Conservation (phyloP, 768 basidiomycete species). For the Leccinum arenicola region DNA sequence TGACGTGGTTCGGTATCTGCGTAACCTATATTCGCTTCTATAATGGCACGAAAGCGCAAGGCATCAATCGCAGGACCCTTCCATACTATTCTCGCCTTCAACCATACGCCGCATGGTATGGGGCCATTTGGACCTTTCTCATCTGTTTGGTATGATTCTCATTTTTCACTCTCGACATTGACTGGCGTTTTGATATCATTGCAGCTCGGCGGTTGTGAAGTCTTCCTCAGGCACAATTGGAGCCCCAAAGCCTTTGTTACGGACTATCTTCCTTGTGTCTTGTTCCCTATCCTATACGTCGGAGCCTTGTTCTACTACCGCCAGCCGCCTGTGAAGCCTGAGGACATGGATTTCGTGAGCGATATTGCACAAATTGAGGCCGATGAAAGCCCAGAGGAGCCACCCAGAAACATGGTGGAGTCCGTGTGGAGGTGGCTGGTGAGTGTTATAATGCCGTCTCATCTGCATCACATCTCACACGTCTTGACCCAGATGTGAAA, state of each 20-base stretch:
- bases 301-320: conserved; percentile 48
- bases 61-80: conserved; percentile 64
- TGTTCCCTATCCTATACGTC: conserved; percentile 76
- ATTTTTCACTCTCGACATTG: background rate
- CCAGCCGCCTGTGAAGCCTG: conserved; percentile 28
- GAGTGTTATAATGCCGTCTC: conserved; percentile 26
- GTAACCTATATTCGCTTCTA: conserved; percentile 83
- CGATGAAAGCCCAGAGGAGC: conserved; percentile 65
- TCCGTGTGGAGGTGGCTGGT: conserved; percentile 82
- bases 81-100: conserved; percentile 70
- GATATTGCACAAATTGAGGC: conserved; percentile 71
- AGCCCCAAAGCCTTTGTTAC: conserved; percentile 69
- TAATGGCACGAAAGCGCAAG: conserved; percentile 77
- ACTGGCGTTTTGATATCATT: conserved; percentile 29
- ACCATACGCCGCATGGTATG: conserved; percentile 70
- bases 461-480: background rate
- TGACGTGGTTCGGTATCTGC: conserved; percentile 81
- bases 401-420: conserved; percentile 64
- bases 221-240: conserved; percentile 58
- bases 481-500: conserved; percentile 21
- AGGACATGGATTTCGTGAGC: conserved; percentile 84
- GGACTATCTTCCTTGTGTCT: conserved; percentile 67
- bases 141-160: conserved; percentile 57
- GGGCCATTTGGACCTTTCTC: conserved; percentile 33
- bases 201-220: conserved; percentile 47